These are phyloP conservation scores for Salvia sclarea DNA, from an alignment of 305 asterid genomes.

Conservation along the genomic window DNA sequence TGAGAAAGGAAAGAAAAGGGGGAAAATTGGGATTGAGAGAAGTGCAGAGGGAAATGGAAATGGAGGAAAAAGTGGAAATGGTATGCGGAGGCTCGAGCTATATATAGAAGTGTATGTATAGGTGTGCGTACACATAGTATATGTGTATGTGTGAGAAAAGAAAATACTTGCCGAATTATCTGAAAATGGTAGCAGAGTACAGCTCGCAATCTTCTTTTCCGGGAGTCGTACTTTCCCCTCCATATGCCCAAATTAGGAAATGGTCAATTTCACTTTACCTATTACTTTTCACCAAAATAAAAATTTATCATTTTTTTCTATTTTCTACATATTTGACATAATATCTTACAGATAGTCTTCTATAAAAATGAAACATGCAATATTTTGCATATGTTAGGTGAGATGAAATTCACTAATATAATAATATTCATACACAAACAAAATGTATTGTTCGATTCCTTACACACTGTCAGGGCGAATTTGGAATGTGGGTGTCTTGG, in stretches of 20 bases:
- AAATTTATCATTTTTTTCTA: no score
- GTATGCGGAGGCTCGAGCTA: slow-evolving; percentile 17
- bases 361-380: no score
- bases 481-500: no score
- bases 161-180: slow-evolving; percentile 33
- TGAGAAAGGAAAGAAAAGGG: slow-evolving; percentile 29
- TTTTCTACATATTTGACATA: no score
- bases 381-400: no score
- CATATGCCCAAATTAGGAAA: slow-evolving; percentile 26
- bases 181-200: slow-evolving; percentile 34
- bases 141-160: not conserved
- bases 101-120: slow-evolving; percentile 29
- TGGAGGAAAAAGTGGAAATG: slow-evolving; percentile 27
- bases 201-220: slow-evolving; percentile 31
- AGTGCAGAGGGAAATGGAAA: slow-evolving; percentile 28
- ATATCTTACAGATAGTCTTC: no score
- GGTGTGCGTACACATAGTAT: slow-evolving; percentile 33
- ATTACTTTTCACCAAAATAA: not conserved
- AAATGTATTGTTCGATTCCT: no score
- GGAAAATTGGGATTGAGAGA: slow-evolving; percentile 24
- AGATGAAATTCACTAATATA: no score
- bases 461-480: no score
- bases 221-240: slow-evolving; percentile 30
- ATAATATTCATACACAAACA: no score
- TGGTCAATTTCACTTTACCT: slow-evolving; percentile 25